Evolutionary conservation across 1,284 basidiomycete genomes (phyloP).

Genomic region (Tausonia pullulans): DNA sequence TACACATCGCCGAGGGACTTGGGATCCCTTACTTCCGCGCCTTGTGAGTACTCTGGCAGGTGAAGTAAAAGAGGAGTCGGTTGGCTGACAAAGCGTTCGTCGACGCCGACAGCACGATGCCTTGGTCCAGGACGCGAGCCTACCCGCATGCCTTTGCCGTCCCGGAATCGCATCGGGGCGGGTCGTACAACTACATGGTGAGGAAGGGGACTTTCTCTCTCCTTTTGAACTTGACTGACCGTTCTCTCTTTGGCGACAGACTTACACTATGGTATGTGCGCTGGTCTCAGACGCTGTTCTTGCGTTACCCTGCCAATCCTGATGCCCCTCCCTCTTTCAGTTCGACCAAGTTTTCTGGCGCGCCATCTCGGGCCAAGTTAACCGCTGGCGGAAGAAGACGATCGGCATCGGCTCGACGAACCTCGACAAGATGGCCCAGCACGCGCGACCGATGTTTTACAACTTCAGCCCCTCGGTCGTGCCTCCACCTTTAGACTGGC

Average conservation of each 20-base stretch:
- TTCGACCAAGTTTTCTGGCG: constrained; percentile 99
- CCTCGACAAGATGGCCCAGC: constrained; percentile 85
- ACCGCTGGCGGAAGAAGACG: constrained; percentile 75
- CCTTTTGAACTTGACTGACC: neutral
- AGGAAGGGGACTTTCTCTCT: constrained; percentile 15
- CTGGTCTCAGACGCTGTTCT: neutral
- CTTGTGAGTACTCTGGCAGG: constrained; percentile 51
- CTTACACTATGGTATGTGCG: constrained; percentile 32
- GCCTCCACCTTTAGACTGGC: constrained; percentile 89
- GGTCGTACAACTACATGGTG: constrained; percentile 95
- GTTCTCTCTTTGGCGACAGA: constrained; percentile 13
- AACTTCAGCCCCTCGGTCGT: constrained; percentile 87
- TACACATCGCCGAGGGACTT: constrained; percentile 90
- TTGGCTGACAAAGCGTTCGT: neutral
- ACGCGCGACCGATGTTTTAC: constrained; percentile 95
- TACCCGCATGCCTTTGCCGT: constrained; percentile 98
- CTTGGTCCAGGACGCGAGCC: constrained; percentile 54
- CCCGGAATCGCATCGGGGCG: constrained; percentile 86
- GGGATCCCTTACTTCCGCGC: constrained; percentile 86
- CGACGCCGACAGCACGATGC: constrained; percentile 38
- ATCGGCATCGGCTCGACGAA: constrained; percentile 70
- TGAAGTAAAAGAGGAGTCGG: constrained; percentile 33
- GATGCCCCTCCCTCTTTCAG: constrained; percentile 31
- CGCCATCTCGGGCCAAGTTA: constrained; percentile 84
- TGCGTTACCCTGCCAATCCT: neutral